Conservation (phyloP, 2,329 filamentous ascomycete genomes). For the Paramyrothecium roridum region DNA sequence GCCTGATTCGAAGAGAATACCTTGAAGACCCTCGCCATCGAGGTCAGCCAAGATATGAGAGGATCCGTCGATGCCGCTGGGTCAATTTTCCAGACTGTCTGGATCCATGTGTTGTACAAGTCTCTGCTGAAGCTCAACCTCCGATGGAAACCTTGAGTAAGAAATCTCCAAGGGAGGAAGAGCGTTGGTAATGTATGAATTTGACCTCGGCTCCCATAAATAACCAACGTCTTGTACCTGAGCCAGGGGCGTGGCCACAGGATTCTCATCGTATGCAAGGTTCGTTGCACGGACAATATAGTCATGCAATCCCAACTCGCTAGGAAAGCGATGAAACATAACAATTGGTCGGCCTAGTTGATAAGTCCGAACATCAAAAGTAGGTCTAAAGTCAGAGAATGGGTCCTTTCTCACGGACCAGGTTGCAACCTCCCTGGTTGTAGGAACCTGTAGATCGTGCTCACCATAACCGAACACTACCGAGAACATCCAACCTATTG, state of each 20-base stretch:
- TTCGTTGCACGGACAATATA: constrained; percentile 6
- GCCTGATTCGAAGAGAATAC: not conserved
- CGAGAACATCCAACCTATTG: constrained; percentile 23
- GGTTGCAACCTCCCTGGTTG: constrained; percentile 1
- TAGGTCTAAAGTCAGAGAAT: constrained; percentile 19
- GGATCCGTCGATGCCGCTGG: not conserved
- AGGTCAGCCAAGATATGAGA: constrained; percentile 1
- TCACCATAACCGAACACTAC: constrained; percentile 32
- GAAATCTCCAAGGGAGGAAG: not conserved
- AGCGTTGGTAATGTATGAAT: not conserved
- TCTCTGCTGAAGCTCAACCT: not conserved
- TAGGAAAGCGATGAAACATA: constrained; percentile 29
- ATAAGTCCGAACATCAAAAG: constrained; percentile 27
- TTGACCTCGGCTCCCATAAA: not conserved
- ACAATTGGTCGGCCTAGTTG: constrained; percentile 25
- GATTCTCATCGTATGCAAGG: not conserved
- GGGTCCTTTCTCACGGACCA: constrained; percentile 22
- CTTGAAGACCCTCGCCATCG: constrained; percentile 3
- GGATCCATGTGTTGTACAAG: not conserved
- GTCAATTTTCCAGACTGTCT: not conserved
- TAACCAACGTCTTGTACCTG: not conserved
- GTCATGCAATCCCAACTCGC: constrained; percentile 11
- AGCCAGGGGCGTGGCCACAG: not conserved
- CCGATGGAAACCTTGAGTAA: not conserved
- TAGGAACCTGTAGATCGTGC: constrained; percentile 17